Evolutionary conservation across 106 monocot genomes (phyloP), one percentile per base, ranked within the genome.

Genomic region (Dendrobium officinale): DNA sequence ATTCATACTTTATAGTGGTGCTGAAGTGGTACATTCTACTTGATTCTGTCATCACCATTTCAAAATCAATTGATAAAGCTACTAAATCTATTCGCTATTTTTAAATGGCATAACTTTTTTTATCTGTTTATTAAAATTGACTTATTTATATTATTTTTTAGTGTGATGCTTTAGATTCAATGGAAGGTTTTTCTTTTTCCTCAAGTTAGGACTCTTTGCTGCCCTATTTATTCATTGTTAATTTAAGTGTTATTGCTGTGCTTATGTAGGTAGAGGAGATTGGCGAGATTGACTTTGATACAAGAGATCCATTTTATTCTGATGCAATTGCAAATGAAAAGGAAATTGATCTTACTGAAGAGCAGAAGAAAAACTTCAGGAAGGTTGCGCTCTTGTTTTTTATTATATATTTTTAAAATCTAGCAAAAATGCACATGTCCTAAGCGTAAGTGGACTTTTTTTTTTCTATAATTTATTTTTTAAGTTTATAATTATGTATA

Each of bases 261-360:
- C 22, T 49, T 48, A 22, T 76, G 48, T 42, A 98, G 98, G 95
- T 98, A 37, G 98, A 98, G 83, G 98, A 98, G 83, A 98, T 98
- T 77, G 89, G 87, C 84, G 97, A 98, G 75, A 85, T 98, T 79
- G 91, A 91, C 54, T 84, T 80, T 11, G 88, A 86, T 58, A 78
- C 77, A 80, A 80, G 77, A 67, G 86, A 92, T 81, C 91, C 93
- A 41, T 89, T 88, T 77, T 91, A 87, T 95, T 89, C 82, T 47
- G 92, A 92, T 79, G 88, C 94, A 82, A 80, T 95, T 78, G 85
- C 88, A 80, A 89, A 85, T 83, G 89, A 95, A 75, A 89, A 95
- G 79, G 86, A 85, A 78, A 78, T 88, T 49, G 89, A 91, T 78
- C 81, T 98, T 64, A 89, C 91, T 56, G 95, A 91, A 79, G 95